Evolutionary conservation across 768 basidiomycete genomes (phyloP).

Genomic region (Suillus decipiens): DNA sequence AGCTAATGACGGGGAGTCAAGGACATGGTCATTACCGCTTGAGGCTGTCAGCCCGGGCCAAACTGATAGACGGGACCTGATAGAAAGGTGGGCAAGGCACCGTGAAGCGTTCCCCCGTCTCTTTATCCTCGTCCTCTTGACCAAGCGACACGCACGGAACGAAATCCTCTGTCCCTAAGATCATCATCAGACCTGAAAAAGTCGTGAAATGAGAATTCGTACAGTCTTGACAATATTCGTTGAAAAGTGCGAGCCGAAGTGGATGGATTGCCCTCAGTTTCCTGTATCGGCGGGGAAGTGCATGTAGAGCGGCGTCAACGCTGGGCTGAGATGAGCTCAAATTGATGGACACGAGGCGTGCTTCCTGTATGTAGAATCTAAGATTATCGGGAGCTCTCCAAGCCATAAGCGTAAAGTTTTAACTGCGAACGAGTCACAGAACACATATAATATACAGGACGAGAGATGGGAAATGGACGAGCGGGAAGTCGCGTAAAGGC

Average conservation of each 20-base stretch:
- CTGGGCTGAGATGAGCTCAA: constrained; percentile 37
- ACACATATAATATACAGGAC: background rate
- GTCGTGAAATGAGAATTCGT: constrained; percentile 2
- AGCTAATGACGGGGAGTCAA: constrained; percentile 8
- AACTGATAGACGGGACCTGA: constrained; percentile 34
- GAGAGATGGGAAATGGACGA: background rate
- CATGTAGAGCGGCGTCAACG: constrained; percentile 27
- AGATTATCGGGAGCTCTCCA: constrained; percentile 44
- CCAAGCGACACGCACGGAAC: constrained; percentile 38
- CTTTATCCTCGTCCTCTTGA: constrained; percentile 39
- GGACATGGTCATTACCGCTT: constrained; percentile 36
- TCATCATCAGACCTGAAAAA: constrained; percentile 8
- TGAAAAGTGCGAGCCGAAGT: constrained; percentile 33
- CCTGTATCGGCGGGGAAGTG: constrained; percentile 52
- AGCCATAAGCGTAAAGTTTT: constrained; percentile 20
- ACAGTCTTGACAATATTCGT: constrained; percentile 10
- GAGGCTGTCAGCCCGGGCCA: constrained; percentile 43
- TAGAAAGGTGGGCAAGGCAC: constrained; percentile 45
- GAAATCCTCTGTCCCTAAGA: constrained; percentile 41
- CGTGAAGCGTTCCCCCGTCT: constrained; percentile 42
- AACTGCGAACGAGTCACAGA: background rate
- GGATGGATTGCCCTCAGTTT: constrained; percentile 50
- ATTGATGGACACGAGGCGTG: constrained; percentile 46
- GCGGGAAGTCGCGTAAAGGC: background rate
- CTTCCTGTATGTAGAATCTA: constrained; percentile 47